A percentile compares a stretch with the other conserved stretches of the same genome.
Evolutionary conservation across 768 basidiomycete species (phyloP).

Genomic region (Boletus sensibilis): DNA sequence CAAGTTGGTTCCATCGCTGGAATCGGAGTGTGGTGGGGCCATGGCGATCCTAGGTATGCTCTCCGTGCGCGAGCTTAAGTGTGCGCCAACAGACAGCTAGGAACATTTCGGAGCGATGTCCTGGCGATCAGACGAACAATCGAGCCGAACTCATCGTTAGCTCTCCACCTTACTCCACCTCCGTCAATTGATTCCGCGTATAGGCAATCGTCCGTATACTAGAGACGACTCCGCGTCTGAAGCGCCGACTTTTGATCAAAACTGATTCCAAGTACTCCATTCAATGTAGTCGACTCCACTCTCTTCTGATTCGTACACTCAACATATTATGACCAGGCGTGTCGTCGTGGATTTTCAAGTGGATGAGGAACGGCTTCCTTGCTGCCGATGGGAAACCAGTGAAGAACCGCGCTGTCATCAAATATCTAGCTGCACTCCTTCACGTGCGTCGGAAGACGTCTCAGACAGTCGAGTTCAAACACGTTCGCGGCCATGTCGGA

Average conservation of each 20-base stretch:
- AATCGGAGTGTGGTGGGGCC: constrained; percentile 88
- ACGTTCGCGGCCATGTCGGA: constrained; percentile 81
- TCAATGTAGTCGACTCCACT: constrained; percentile 48
- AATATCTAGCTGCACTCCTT: constrained; percentile 64
- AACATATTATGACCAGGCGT: constrained; percentile 53
- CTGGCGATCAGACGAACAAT: constrained; percentile 84
- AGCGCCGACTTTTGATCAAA: constrained; percentile 65
- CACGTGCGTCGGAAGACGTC: constrained; percentile 48
- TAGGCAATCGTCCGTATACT: constrained; percentile 85
- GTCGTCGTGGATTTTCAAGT: constrained; percentile 63
- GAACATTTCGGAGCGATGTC: constrained; percentile 80
- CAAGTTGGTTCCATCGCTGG: constrained; percentile 66
- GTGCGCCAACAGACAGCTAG: constrained; percentile 37
- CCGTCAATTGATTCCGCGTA: constrained; percentile 28
- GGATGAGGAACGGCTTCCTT: constrained; percentile 55
- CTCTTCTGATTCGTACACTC: constrained; percentile 1
- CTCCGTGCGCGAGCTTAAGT: not conserved
- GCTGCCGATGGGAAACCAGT: constrained; percentile 52
- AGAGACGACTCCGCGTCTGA: constrained; percentile 62
- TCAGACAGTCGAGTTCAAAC: constrained; percentile 58
- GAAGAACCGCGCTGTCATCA: constrained; percentile 71
- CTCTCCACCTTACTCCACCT: constrained; percentile 22
- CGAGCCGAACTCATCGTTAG: constrained; percentile 82
- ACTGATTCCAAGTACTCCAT: constrained; percentile 88
- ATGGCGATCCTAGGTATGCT: constrained; percentile 53